phyloP scores from a whole-genome alignment of 257 asterid species.

The Rehmannia glutinosa region DNA sequence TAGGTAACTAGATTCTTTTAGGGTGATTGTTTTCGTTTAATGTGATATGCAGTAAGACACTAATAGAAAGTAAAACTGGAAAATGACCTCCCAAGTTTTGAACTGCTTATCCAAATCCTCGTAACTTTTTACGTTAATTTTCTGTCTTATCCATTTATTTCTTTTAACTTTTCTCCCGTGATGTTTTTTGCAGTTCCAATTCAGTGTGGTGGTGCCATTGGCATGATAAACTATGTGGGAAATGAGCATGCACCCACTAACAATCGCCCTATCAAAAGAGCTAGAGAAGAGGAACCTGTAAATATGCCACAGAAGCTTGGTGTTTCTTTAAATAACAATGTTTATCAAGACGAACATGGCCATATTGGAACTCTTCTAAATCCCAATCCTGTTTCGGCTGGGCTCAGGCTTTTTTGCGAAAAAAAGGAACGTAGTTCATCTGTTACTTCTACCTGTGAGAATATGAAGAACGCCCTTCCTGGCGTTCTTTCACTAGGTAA shows the following conservation, averaged over 20 bases:
- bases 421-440: slow-evolving; percentile 41
- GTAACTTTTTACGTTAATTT: neutral
- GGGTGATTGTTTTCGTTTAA: neutral
- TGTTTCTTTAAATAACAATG: slow-evolving; percentile 31
- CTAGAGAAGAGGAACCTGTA: slow-evolving; percentile 34
- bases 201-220: neutral
- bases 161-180: neutral
- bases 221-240: neutral
- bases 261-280: slow-evolving; percentile 39
- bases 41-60: neutral
- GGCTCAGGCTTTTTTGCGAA: slow-evolving; percentile 41
- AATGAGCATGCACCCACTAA: too few species aligned
- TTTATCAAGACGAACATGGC: slow-evolving; percentile 26
- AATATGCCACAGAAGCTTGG: slow-evolving; percentile 34
- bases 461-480: slow-evolving; percentile 23
- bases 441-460: slow-evolving; percentile 33
- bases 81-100: too few species aligned
- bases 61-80: too few species aligned
- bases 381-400: slow-evolving; percentile 43
- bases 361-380: slow-evolving; percentile 30
- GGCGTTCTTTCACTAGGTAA: slow-evolving; percentile 27
- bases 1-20: too few species aligned
- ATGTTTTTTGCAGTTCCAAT: neutral
- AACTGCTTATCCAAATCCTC: neutral
- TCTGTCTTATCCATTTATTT: neutral